Base-by-base conservation (phyloP, 768 basidiomycete species). In the Hygrocybe coccinea region DNA sequence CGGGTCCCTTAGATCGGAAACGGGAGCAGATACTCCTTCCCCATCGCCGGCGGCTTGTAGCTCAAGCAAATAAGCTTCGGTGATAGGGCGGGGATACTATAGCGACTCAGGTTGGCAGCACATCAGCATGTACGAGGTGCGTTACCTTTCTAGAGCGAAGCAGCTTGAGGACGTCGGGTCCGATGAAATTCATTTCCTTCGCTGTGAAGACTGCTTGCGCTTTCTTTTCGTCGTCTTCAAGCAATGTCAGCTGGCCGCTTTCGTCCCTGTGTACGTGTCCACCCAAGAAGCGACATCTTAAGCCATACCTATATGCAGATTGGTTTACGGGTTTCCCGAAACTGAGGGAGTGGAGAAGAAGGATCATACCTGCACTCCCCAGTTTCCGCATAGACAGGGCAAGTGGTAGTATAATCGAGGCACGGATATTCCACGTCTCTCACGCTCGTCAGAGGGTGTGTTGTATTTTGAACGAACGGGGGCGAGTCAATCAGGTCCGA, bases 281-380 rank as follows among this genome's bases (percentile, higher is more conserved):
- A 11, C 87, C 86, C 5, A 97, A 79, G 70, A 89, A 97, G 2
- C 97, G 84, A 67, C 97, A 99, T 68, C 93, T 91, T 69, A 89
- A 85, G 10, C 94, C 97, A 62, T 81, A 83, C 51, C 77, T 80
- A n/a, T 29, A 19, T 34, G 44, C 45, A 17, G n/a, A 11, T 47
- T 19, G 55, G n/a, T 17, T 21, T 7, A 24, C 17, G 37, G 29
- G 35, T 6, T 4, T 17, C n/a, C 11, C 17, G 29, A 35, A 8
- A 9, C 41, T 53, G 2, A 54, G 10, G 17, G 14, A 37, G 15
- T 29, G 12, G 15, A 15, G 19, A 14, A 21, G 5, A 62, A 15
- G 19, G 3, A 12, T 21, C 70, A 25, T 57, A 79, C 76, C 82
- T 81, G 72, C 93, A 97, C 60, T 84, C 80, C 1, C 92, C 93